A percentile compares a stretch with the other conserved stretches of the same genome.
phyloP scores from a whole-genome alignment of 768 basidiomycete genomes.

The Russula emetica region DNA sequence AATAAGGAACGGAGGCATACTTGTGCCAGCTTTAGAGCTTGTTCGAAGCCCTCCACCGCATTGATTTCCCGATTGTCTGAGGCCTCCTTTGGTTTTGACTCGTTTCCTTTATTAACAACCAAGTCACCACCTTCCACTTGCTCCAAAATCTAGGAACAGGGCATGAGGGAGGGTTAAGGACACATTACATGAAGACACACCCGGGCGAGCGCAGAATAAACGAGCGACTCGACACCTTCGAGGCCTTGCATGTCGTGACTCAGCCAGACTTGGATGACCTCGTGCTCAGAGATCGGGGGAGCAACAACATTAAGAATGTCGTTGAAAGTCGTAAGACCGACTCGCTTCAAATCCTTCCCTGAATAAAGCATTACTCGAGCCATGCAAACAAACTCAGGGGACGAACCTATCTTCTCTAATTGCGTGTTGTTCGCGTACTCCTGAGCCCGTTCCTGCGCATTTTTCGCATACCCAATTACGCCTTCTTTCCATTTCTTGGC shows the following conservation, averaged over 20 bases:
- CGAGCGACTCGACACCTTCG: conserved; percentile 91
- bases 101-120: conserved; percentile 77
- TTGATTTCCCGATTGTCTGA: conserved; percentile 65
- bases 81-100: conserved; percentile 62
- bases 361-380: conserved; percentile 23
- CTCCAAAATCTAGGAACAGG: conserved; percentile 65
- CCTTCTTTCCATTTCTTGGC: conserved; percentile 87
- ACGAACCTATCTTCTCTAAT: conserved; percentile 81
- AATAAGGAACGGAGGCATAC: conserved; percentile 39
- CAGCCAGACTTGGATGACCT: conserved; percentile 94
- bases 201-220: conserved; percentile 79
- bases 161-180: not conserved
- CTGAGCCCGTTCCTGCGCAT: conserved; percentile 35
- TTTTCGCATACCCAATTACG: conserved; percentile 80
- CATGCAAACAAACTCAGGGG: not conserved
- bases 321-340: conserved; percentile 81
- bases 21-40: conserved; percentile 81
- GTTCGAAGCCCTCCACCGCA: conserved; percentile 77
- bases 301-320: conserved; percentile 96
- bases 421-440: conserved; percentile 85
- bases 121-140: conserved; percentile 93
- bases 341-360: conserved; percentile 89
- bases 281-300: conserved; percentile 96
- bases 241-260: conserved; percentile 97
- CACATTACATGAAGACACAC: conserved; percentile 41